Evolutionary conservation across 2,329 filamentous ascomycete species (phyloP), one percentile per base, ranked within the genome.

Genomic region (Blumeriella jaapii): DNA sequence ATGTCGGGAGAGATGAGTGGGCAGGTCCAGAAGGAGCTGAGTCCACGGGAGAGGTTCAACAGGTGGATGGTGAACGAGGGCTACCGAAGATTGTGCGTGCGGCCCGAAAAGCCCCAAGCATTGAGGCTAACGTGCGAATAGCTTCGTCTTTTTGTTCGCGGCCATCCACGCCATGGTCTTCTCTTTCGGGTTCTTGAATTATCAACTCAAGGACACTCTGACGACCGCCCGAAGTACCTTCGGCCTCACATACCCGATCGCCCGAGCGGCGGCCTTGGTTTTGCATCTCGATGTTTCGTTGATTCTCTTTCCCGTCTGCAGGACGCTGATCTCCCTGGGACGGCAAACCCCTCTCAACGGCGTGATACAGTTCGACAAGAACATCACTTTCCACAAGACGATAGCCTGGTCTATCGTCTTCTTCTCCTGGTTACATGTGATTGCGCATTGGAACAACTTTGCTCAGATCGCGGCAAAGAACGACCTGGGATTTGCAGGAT

Each of bases 1-100:
- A 70, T 87, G 56, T 85, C 82, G 37, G 82, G 82, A 31, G 80
- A 86, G 62, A 81, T 87, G 72, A 83, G 76, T 36, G 76, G 77
- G 51, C 78, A 85, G 55, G 71, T 65, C 52, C 76, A 80, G 47
- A 76, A 75, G 55, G 69, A 77, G 38, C 62, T 89, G 49, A 74
- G 73, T 15, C 59, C 71, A 44, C 70, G 72, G 53, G 80, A 89
- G 57, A 80, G 72, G 55, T 80, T 89, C 54, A 79, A 87, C 58
- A 68, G 77, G 47, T 91, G 83, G 83, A 87, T 91, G 82, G 79
- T 89, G 42, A 89, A 89, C 56, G 83, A 89, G 56, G 83, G 83
- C 41, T 86, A 85, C 57, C 70, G 81, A 55, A 68, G 81, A 73
- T 68, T 89, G 74, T 85, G 67, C 38, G 78, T 70, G 36, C 12